phyloP scores from a whole-genome alignment of 2,329 filamentous ascomycete species.

The Magnaporthiopsis poae region DNA sequence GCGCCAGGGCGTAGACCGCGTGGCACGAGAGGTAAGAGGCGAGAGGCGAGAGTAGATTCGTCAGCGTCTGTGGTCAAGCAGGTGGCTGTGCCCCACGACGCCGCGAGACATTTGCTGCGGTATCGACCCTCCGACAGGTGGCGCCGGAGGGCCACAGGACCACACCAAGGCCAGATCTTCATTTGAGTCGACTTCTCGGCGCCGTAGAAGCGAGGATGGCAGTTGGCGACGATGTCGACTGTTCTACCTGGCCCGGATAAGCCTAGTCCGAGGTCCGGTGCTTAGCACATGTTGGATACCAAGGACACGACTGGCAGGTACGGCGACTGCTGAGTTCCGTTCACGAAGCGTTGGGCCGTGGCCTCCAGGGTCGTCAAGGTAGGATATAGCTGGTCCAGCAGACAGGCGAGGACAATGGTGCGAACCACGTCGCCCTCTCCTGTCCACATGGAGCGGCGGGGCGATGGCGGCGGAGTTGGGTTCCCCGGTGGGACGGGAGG shows the following conservation, averaged over 20 bases:
- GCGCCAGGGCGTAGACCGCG: too few species aligned
- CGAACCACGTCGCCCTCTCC: not conserved
- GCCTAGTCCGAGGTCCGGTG: not conserved
- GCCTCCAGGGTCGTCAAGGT: not conserved
- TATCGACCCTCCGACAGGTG: not conserved
- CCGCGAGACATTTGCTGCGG: not conserved
- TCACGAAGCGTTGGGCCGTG: too few species aligned
- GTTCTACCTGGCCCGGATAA: not conserved
- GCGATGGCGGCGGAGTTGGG: conserved; percentile 5
- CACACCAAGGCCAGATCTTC: not conserved
- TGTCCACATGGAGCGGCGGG: not conserved
- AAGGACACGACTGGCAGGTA: not conserved
- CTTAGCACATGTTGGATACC: not conserved
- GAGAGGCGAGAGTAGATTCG: not conserved
- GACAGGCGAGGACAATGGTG: not conserved
- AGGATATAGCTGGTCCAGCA: not conserved
- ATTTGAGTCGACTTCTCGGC: not conserved
- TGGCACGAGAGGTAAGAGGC: too few species aligned
- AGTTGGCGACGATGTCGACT: not conserved
- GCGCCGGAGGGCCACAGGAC: not conserved
- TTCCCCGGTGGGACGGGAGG: conserved; percentile 5
- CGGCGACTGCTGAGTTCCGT: not conserved
- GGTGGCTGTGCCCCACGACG: not conserved
- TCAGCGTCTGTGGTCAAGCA: not conserved
- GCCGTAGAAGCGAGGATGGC: not conserved